Evolutionary conservation across 2,329 filamentous ascomycete genomes (phyloP).

Genomic region (Stemphylium beticola): DNA sequence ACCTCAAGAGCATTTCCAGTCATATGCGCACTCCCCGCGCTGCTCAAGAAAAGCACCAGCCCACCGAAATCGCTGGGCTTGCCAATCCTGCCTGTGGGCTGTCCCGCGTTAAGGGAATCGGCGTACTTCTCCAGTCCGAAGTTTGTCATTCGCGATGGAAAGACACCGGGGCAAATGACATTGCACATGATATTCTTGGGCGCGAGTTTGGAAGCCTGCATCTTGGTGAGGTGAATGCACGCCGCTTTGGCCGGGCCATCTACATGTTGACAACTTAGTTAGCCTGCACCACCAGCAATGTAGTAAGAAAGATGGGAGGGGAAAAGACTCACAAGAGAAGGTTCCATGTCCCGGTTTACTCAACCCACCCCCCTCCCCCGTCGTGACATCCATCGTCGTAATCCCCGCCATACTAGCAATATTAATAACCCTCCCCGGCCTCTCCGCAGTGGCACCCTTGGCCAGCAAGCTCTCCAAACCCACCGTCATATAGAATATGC

Average conservation of each 20-base stretch:
- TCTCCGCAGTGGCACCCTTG: conserved; percentile 52
- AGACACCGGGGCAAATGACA: conserved; percentile 53
- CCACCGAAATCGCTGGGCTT: conserved; percentile 58
- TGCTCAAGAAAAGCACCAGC: conserved; percentile 53
- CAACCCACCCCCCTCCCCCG: conserved; percentile 57
- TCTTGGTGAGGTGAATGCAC: conserved; percentile 59
- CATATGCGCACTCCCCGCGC: conserved; percentile 49
- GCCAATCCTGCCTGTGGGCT: conserved; percentile 56
- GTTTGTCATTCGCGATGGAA: conserved; percentile 62
- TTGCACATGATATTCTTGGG: conserved; percentile 61
- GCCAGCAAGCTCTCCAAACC: conserved; percentile 56
- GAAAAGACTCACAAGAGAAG: conserved; percentile 51
- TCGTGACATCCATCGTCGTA: conserved; percentile 55
- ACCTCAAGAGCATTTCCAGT: conserved; percentile 57
- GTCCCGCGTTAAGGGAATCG: conserved; percentile 54
- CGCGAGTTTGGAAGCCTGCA: conserved; percentile 59
- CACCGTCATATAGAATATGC: conserved; percentile 56
- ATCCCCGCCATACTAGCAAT: conserved; percentile 58
- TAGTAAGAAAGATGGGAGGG: not conserved
- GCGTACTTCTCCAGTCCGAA: conserved; percentile 58
- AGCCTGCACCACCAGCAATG: not conserved
- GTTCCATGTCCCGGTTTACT: conserved; percentile 60
- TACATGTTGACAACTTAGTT: not conserved
- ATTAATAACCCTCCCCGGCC: conserved; percentile 59
- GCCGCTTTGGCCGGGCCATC: conserved; percentile 61